phyloP scores from a whole-genome alignment of 108 stramenopile genomes.

The Cyclotella baltica region DNA sequence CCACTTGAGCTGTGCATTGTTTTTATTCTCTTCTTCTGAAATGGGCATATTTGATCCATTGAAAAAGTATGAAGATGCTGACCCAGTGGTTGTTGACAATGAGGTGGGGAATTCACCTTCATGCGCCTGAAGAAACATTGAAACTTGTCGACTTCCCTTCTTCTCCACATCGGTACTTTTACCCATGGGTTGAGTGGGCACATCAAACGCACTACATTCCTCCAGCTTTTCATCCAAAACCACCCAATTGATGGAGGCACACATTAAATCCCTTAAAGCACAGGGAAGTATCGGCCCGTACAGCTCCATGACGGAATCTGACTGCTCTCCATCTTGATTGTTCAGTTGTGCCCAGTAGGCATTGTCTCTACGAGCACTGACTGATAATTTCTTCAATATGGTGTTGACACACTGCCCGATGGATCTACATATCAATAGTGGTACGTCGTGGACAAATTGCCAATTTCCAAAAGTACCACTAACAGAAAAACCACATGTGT shows the following conservation, averaged over 20 bases:
- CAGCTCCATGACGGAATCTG: conserved; percentile 47
- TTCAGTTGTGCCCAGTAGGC: conserved; percentile 32
- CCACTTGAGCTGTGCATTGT: background rate
- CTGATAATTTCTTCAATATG: conserved; percentile 46
- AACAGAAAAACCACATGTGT: conserved; percentile 52
- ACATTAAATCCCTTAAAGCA: conserved; percentile 55
- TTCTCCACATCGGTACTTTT: background rate
- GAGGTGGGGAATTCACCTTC: conserved; percentile 30
- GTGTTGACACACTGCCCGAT: conserved; percentile 66
- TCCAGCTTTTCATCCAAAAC: conserved; percentile 19
- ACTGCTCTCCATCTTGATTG: background rate
- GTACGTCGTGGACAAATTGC: conserved; percentile 51
- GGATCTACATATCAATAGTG: conserved; percentile 59
- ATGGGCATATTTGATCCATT: conserved; percentile 41
- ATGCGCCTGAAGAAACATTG: conserved; percentile 44
- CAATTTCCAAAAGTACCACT: background rate
- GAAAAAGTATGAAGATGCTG: conserved; percentile 33
- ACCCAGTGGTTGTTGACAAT: conserved; percentile 25
- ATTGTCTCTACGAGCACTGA: conserved; percentile 43
- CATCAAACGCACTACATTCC: conserved; percentile 5
- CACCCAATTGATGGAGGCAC: conserved; percentile 38
- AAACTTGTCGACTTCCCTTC: conserved; percentile 28
- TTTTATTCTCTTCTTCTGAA: conserved; percentile 3
- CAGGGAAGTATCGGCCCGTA: conserved; percentile 68
- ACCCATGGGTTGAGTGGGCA: conserved; percentile 4